Base-by-base conservation (phyloP, 345 rosid genomes). In the Limnanthes douglasii region DNA sequence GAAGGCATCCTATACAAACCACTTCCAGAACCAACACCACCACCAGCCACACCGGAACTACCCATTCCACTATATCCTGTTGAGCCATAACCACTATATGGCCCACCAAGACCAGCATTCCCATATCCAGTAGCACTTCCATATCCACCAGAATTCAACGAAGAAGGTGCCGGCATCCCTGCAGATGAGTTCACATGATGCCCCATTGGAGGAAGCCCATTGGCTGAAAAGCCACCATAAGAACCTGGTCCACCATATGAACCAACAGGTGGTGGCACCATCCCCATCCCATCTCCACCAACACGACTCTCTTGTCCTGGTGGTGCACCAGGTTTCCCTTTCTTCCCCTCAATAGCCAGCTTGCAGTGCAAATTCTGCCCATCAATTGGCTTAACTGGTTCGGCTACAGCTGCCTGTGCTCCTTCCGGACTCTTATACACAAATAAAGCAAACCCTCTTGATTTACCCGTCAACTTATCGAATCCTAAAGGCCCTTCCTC, bases 401-500 rank as follows among this genome's bases (percentile, higher is more conserved):
- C 96, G 18, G 60, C 68, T 26, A 85, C 57, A 0, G 96, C 90
- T 0, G 72, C 66, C 15, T 70, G 75, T n/a, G 96, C 94, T 10
- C 94, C 90, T 32, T 74, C 94, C 0, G 68, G 41, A 0, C 76
- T 67, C 74, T 76, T 86, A 15, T 81, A 86, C 2, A 86, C 94
- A 54, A 86, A 86, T 50, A 86, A 48, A 0, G 94, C 90, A 32
- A 73, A 86, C 0, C 96, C 96, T 35, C 64, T 73, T 1, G 93
- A 75, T 36, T 85, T 85, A 25, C 96, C 94, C 2, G 94, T 81
- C 60, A 64, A 61, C 49, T 80, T 80, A 57, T 86, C 96, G 32
- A 77, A 76, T 2, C 96, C 96, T 19, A 85, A 44, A 1, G 96
- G 96, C 8, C 96, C 96, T 47, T 74, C 90, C 35, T 80, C 96